Base-by-base conservation (phyloP, 768 basidiomycete genomes). In the Cyclocybe cylindracea region DNA sequence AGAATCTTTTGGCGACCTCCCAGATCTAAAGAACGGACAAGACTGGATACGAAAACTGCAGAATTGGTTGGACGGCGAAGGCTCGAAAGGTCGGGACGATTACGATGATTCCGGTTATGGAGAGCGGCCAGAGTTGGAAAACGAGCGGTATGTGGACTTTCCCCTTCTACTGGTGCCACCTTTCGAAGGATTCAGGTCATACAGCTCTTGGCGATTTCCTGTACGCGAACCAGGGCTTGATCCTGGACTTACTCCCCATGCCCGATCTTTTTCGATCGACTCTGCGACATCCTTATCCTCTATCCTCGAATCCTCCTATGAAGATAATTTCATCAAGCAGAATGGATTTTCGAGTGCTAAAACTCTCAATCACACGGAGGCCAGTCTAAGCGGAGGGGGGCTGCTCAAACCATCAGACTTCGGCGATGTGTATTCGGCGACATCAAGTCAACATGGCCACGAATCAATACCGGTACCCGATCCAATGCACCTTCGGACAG, bases 31-130 rank as follows among this genome's bases (percentile, higher is more conserved):
- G 44, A 74, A 74, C 13, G 82, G 86, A 76, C 80, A 79, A 63
- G 79, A 83, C 39, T 94, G 92, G 87, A 83, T 96, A 46, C 70
- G 71, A 36, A 71, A 71, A 48, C 61, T 97, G 53, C 89, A 89
- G 66, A 74, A 66, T 50, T 98, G 93, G 93, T 80, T 98, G 36
- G 82, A 82, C 57, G 70, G 70, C 13, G 77, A 87, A 49, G 62
- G 72, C 34, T 56, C 62, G 38, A 57, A 72, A 46, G 63, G 56
- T 50, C 71, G 65, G 24, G 24, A 24, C 48, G 65, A 69, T 11
- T 77, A 73, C 51, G 73, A 78, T 39, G 84, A 87, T 60, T 79
- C 82, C 9, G 67, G 77, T 18, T 70, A 71, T 59, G 75, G 68
- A 41, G 82, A 81, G 46, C 71, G 68, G 53, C 65, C 65, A 42